Evolutionary conservation across 2,329 filamentous ascomycete genomes (phyloP), one percentile per base, ranked within the genome.

Genomic region (Huntiella decipiens): DNA sequence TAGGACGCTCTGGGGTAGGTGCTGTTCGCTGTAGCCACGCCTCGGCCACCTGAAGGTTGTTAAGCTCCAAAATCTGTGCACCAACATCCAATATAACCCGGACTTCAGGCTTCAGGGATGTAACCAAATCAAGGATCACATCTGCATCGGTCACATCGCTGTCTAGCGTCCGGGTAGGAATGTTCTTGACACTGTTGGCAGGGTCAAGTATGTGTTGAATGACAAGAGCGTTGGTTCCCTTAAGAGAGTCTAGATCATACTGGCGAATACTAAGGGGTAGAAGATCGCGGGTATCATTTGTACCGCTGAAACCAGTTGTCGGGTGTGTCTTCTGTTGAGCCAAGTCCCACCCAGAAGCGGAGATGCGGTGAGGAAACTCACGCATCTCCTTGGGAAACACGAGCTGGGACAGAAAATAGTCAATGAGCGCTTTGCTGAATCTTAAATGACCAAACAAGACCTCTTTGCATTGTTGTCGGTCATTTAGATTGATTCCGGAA

Each of bases 81-180:
- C 81, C 80, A 0, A 81, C 78, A 51, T 86, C 79, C 0, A 86
- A 62, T 1, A 86, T 68, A 0, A 85, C 77, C 0, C 67, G 65
- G 0, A 71, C 62, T 0, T 59, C 55, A 0, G 61, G 59, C 0
- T 61, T 38, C 38, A 71, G 56, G 0, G 39, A 39, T 0, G 60
- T 55, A 0, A 79, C 60, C 3, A 64, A 55, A 0, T 57, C 31
- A 0, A 85, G 54, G 0, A 81, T 53, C 1, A 54, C 50, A 8
- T 64, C 55, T 0, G 65, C 64, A 44, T 66, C 56, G 0, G 58
- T 56, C 3, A 51, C 51, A 0, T 47, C 42, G 0, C 34, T 41
- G 3, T 28, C 2, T 0, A 38, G 2, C 37, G 39, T 7, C 38
- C 41, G 10, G 46, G 54, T 52, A 3, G 55, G 53, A 4, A 64